These are phyloP conservation scores for Hondaea fermentalgiana DNA, from an alignment of 108 stramenopile species.

Conservation along the genomic window DNA sequence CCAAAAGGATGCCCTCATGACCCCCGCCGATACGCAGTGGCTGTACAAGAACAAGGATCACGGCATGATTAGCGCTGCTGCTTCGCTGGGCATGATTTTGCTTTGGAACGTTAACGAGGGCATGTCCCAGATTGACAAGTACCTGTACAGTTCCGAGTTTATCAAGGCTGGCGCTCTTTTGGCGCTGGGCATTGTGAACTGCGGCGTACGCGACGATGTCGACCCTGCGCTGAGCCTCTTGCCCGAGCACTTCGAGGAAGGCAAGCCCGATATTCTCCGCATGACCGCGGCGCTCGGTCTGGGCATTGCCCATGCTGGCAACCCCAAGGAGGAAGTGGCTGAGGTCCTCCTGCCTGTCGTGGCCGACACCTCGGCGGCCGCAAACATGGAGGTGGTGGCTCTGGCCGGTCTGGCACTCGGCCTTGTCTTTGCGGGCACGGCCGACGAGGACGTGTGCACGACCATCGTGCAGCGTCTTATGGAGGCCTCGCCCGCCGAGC, in stretches of 20 bases:
- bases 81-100: slow-evolving; percentile 84
- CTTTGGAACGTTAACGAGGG: slow-evolving; percentile 99
- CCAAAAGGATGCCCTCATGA: slow-evolving; percentile 66
- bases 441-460: slow-evolving; percentile 83
- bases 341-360: slow-evolving; percentile 82
- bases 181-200: slow-evolving; percentile 85
- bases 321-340: slow-evolving; percentile 81
- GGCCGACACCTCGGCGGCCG: slow-evolving; percentile 56
- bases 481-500: slow-evolving; percentile 93
- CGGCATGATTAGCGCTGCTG: slow-evolving; percentile 94
- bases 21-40: slow-evolving; percentile 51
- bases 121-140: slow-evolving; percentile 94
- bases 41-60: slow-evolving; percentile 86
- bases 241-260: slow-evolving; percentile 65
- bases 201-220: slow-evolving; percentile 87
- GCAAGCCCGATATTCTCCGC: slow-evolving; percentile 64
- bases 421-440: slow-evolving; percentile 89
- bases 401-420: slow-evolving; percentile 78
- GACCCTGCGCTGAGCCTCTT: slow-evolving; percentile 92
- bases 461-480: slow-evolving; percentile 89
- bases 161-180: slow-evolving; percentile 96
- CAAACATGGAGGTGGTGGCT: slow-evolving; percentile 48
- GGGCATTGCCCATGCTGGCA: slow-evolving; percentile 94
- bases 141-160: slow-evolving; percentile 83
- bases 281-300: slow-evolving; percentile 79